Evolutionary conservation across 78 protist genomes (phyloP).

Genomic region (Dictyostelium firmibasis): DNA sequence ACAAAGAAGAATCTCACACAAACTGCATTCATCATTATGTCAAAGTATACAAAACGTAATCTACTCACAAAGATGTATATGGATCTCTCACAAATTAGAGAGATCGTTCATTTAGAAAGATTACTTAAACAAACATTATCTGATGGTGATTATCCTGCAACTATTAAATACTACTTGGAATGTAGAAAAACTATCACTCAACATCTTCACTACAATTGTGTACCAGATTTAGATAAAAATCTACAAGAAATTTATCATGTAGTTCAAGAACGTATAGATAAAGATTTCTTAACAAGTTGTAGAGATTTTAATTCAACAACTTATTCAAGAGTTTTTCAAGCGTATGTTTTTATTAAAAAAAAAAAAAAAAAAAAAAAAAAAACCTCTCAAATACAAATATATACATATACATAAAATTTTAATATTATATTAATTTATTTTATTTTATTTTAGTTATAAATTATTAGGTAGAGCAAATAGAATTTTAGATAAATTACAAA

Average conservation of each 20-base stretch:
- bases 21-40: slow-evolving; percentile 53
- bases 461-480: slow-evolving; percentile 23
- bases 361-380: no score
- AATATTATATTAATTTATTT: not conserved
- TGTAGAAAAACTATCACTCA: slow-evolving; percentile 50
- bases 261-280: slow-evolving; percentile 69
- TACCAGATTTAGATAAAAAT: slow-evolving; percentile 46
- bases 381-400: no score
- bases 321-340: slow-evolving; percentile 51
- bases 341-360: slow-evolving; percentile 4
- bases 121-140: slow-evolving; percentile 58
- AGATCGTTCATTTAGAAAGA: slow-evolving; percentile 40
- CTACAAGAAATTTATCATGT: slow-evolving; percentile 64
- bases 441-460: slow-evolving; percentile 15
- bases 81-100: slow-evolving; percentile 54
- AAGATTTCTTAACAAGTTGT: slow-evolving; percentile 59
- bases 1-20: slow-evolving; percentile 58
- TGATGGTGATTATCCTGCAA: slow-evolving; percentile 78
- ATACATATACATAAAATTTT: no score
- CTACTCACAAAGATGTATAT: slow-evolving; percentile 13
- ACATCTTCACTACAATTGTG: slow-evolving; percentile 45
- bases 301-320: slow-evolving; percentile 48
- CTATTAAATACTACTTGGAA: slow-evolving; percentile 46
- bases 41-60: slow-evolving; percentile 49
- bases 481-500: slow-evolving; percentile 39